Evolutionary conservation across 805 yeast species (phyloP).

Genomic region (Spathaspora sp.): DNA sequence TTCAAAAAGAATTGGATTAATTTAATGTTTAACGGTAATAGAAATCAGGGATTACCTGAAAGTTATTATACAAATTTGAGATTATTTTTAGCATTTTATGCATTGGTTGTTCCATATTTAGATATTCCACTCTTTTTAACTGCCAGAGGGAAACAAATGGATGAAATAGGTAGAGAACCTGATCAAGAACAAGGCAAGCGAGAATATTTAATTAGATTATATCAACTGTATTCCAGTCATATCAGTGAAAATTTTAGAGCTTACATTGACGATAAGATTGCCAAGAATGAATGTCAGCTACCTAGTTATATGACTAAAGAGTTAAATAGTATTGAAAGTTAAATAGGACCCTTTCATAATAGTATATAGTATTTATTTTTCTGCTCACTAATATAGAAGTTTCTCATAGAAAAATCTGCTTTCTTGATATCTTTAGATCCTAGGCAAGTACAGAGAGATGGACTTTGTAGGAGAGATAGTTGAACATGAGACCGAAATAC

Average conservation of each 20-base stretch:
- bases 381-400: neutral
- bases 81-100: conserved; percentile 12
- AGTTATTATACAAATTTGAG: conserved; percentile 8
- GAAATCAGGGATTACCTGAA: conserved; percentile 13
- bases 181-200: neutral
- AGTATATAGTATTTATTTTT: neutral
- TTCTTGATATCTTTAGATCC: neutral
- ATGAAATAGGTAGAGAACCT: neutral
- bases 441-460: conserved; percentile 32
- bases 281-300: conserved; percentile 11
- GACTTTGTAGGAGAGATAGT: conserved; percentile 71
- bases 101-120: conserved; percentile 18
- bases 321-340: neutral
- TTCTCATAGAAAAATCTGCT: neutral
- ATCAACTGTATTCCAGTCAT: conserved; percentile 2
- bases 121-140: conserved; percentile 13
- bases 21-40: conserved; percentile 22
- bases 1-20: conserved; percentile 32
- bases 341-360: neutral
- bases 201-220: neutral
- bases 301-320: conserved; percentile 13
- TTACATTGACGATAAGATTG: conserved; percentile 12
- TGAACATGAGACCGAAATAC: conserved; percentile 48
- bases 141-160: neutral
- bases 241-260: conserved; percentile 10